phyloP scores from a whole-genome alignment of 116 monocot species.

The Dioscorea cayenensis region DNA sequence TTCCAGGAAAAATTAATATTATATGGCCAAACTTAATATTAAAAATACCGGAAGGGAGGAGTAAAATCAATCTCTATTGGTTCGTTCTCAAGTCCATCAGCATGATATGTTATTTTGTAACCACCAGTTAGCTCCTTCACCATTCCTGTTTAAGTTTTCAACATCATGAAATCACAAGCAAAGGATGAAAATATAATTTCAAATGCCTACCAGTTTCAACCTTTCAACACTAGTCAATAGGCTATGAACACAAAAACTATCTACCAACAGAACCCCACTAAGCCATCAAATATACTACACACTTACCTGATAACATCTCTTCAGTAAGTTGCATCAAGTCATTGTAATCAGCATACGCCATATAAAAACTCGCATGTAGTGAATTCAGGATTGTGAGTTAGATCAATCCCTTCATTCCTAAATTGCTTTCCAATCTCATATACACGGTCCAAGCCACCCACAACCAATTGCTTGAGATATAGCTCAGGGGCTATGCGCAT shows the following conservation, averaged over 20 bases:
- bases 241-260: not conserved
- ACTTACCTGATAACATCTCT: slow-evolving; percentile 72
- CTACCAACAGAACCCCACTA: not conserved
- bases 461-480: slow-evolving; percentile 80
- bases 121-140: slow-evolving; percentile 86
- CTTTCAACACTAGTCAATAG: not conserved
- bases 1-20: not conserved
- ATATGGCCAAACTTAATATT: not conserved
- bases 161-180: not conserved
- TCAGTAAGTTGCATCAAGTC: slow-evolving; percentile 89
- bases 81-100: slow-evolving; percentile 76
- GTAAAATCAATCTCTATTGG: slow-evolving; percentile 97
- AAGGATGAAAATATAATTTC: not conserved
- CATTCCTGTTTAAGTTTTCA: slow-evolving; percentile 50
- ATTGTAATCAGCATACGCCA: slow-evolving; percentile 98
- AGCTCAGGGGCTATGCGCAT: slow-evolving; percentile 97
- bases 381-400: slow-evolving; percentile 98
- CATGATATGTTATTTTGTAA: slow-evolving; percentile 90
- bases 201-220: not conserved
- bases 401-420: slow-evolving; percentile 92
- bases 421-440: slow-evolving; percentile 99
- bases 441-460: slow-evolving; percentile 83
- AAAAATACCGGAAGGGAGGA: slow-evolving; percentile 78
- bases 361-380: slow-evolving; percentile 97
- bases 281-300: not conserved